Evolutionary conservation across 805 yeast genomes (phyloP).

Genomic region (Saturnispora mendoncae): DNA sequence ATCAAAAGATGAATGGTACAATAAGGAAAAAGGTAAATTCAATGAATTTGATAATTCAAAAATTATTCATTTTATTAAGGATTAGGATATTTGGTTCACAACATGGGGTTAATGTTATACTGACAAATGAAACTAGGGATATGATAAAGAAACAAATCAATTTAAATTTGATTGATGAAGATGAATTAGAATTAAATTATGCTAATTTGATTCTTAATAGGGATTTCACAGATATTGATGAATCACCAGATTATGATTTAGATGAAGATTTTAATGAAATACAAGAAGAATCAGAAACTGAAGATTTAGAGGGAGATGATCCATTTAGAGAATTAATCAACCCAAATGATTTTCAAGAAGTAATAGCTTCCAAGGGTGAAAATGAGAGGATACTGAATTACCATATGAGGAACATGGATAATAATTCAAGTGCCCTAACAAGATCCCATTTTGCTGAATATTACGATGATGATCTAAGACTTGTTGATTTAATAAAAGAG

Average conservation of each 20-base stretch:
- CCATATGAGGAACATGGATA: slow-evolving; percentile 18
- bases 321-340: slow-evolving; percentile 17
- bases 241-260: not conserved
- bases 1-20: not conserved
- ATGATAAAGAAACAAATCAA: not conserved
- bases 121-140: not conserved
- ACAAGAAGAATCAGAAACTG: not conserved
- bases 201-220: slow-evolving; percentile 1
- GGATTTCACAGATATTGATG: slow-evolving; percentile 2
- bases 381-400: slow-evolving; percentile 25
- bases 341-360: slow-evolving; percentile 19
- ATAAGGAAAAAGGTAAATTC: not conserved
- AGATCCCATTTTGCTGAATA: slow-evolving; percentile 23
- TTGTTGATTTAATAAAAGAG: slow-evolving; percentile 24
- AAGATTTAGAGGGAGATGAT: not conserved
- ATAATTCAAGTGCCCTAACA: slow-evolving; percentile 15
- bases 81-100: not conserved
- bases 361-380: slow-evolving; percentile 20
- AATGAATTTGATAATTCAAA: not conserved
- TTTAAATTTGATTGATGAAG: slow-evolving; percentile 5
- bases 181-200: slow-evolving; percentile 4
- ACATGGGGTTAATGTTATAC: not conserved
- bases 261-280: not conserved
- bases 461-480: slow-evolving; percentile 20
- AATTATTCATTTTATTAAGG: not conserved